phyloP scores from a whole-genome alignment of 345 rosid species.

The Citrus hindsii region DNA sequence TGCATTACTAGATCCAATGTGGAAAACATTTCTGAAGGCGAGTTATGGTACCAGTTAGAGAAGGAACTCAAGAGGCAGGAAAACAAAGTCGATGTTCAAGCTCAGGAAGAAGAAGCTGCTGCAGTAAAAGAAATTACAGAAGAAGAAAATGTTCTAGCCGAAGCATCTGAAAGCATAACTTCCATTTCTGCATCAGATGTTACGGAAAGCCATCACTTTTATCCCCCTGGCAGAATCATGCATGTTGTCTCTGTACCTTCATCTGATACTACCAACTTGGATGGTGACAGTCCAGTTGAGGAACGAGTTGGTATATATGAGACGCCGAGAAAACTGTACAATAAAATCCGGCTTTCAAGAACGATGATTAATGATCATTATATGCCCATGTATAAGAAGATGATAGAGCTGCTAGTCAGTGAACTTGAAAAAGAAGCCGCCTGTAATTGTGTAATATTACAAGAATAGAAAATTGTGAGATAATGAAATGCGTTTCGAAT shows the following conservation, averaged over 20 bases:
- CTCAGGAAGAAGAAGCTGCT: slow-evolving; percentile 76
- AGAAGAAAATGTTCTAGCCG: slow-evolving; percentile 57
- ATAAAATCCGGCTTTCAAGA: slow-evolving; percentile 80
- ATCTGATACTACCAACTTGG: slow-evolving; percentile 17
- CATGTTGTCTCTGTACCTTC: slow-evolving; percentile 58
- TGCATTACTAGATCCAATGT: slow-evolving; percentile 31
- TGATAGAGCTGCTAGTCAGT: slow-evolving; percentile 73
- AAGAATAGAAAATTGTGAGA: not conserved
- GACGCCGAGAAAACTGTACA: slow-evolving; percentile 86
- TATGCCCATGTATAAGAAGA: slow-evolving; percentile 91
- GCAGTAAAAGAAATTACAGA: slow-evolving; percentile 68
- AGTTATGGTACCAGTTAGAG: slow-evolving; percentile 84
- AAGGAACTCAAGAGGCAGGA: slow-evolving; percentile 74
- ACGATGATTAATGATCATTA: slow-evolving; percentile 97
- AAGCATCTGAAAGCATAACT: slow-evolving; percentile 34
- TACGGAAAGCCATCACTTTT: slow-evolving; percentile 66
- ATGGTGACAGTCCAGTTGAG: slow-evolving; percentile 7
- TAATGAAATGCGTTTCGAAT: not conserved
- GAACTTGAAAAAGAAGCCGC: slow-evolving; percentile 49
- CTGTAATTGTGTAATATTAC: slow-evolving; percentile 20
- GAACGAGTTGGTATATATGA: slow-evolving; percentile 59
- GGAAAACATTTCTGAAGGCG: slow-evolving; percentile 64
- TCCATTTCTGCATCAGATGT: slow-evolving; percentile 37
- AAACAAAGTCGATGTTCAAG: slow-evolving; percentile 46
- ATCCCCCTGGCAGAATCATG: slow-evolving; percentile 87